phyloP scores from a whole-genome alignment of 2,329 filamentous ascomycete genomes.

The Colletotrichum tofieldiae region DNA sequence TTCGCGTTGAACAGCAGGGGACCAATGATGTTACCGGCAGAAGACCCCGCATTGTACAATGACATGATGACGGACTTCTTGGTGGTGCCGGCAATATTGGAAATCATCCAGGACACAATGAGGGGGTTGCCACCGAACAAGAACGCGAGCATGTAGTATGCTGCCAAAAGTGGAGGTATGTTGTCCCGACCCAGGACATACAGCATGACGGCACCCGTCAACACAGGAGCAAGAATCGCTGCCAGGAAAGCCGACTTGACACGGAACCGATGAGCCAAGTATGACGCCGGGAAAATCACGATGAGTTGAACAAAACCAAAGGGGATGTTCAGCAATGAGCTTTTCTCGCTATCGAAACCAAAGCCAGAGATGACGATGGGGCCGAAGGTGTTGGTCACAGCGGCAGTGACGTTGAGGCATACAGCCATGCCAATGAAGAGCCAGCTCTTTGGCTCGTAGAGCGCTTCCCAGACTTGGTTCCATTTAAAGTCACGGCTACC shows the following conservation, averaged over 20 bases:
- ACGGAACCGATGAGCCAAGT: constrained; percentile 69
- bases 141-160: constrained; percentile 78
- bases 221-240: constrained; percentile 70
- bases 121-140: constrained; percentile 77
- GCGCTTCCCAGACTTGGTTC: constrained; percentile 72
- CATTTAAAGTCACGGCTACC: constrained; percentile 79
- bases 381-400: constrained; percentile 76
- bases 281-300: constrained; percentile 72
- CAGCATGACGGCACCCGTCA: constrained; percentile 72
- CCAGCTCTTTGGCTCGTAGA: constrained; percentile 67
- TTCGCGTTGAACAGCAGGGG: constrained; percentile 73
- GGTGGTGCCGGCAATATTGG: constrained; percentile 77
- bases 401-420: constrained; percentile 75
- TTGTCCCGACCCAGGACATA: constrained; percentile 65
- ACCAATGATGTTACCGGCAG: constrained; percentile 77
- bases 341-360: constrained; percentile 71
- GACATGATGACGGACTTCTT: constrained; percentile 78
- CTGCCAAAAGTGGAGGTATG: constrained; percentile 65
- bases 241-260: constrained; percentile 72
- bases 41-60: constrained; percentile 74
- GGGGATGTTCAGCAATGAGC: constrained; percentile 77
- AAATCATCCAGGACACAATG: constrained; percentile 78
- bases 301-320: constrained; percentile 75
- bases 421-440: constrained; percentile 74
- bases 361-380: constrained; percentile 75